These are phyloP conservation scores for Malus domestica DNA, from an alignment of 306 rosid genomes.

Conservation along the genomic window ASM211411v1 NC_041798.1:28832501-28833000, in stretches of 20 bases:
- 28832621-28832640: conserved; percentile 44
- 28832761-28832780: conserved; percentile 40
- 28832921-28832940: conserved; percentile 7
- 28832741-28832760: conserved; percentile 41
- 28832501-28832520: conserved; percentile 44
- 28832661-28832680: conserved; percentile 51
- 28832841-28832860: conserved; percentile 52
- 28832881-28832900: conserved; percentile 37
- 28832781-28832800: conserved; percentile 39
- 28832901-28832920: neutral
- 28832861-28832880: conserved; percentile 55
- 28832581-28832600: conserved; percentile 46
- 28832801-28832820: conserved; percentile 39
- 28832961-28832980: neutral
- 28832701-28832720: conserved; percentile 9
- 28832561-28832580: conserved; percentile 54
- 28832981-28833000: conserved; percentile 2
- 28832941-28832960: neutral
- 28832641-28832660: conserved; percentile 45
- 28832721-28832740: conserved; percentile 7
- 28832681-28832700: conserved; percentile 45
- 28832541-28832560: conserved; percentile 50
- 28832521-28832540: conserved; percentile 40
- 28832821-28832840: conserved; percentile 43
- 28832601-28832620: conserved; percentile 47